Base-by-base conservation (phyloP, 768 basidiomycete species). In the Suillus fuscotomentosus region DNA sequence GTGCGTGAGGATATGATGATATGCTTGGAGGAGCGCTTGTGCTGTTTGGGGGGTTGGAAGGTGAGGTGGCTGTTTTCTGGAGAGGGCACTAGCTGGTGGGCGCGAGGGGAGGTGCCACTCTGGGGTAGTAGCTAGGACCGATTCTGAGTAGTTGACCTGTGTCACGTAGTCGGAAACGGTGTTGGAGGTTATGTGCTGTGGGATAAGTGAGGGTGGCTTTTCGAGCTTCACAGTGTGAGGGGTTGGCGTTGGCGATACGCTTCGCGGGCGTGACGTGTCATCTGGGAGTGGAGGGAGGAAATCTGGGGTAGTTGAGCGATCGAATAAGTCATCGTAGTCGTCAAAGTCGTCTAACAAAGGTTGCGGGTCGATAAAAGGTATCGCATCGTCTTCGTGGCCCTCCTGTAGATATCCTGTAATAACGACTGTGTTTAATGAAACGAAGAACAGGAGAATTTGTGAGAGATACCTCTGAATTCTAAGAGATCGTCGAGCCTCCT, bases 1-100 rank as follows among this genome's bases (percentile, higher is more conserved):
- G 68, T 92, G 86, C 0, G 88, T 91, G 59, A 92, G 82, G 65
- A 92, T 88, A 68, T 92, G 88, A 67, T 91, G 92, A 70, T 91
- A 92, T 6, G 89, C 91, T 14, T 80, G 78, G 50, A 90, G 73
- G 38, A 92, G 83, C 1, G 90, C 81, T 3, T 83, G 88, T 66
- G 90, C 88, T 8, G 83, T 83, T 67, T 84, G 84, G 0, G 88
- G 85, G 1, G 83, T 83, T 5, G 83, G 74, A 7, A 80, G 72
- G 5, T 79, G 81, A 34, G 74, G 17, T 3, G 69, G 56, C 22
- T 68, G 68, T 0, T 69, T 14, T 13, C 70, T 68, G 38, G 76
- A 65, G 7, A 69, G 50, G 3, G 69, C 69, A 11, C 68, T 66
- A 0, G 71, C 63, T 8, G 81, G 73, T 3, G 72, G 71, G 8